Evolutionary conservation across 495 filamentous ascomycete genomes (phyloP).

Genomic region (Penicillium simplicissimum): DNA sequence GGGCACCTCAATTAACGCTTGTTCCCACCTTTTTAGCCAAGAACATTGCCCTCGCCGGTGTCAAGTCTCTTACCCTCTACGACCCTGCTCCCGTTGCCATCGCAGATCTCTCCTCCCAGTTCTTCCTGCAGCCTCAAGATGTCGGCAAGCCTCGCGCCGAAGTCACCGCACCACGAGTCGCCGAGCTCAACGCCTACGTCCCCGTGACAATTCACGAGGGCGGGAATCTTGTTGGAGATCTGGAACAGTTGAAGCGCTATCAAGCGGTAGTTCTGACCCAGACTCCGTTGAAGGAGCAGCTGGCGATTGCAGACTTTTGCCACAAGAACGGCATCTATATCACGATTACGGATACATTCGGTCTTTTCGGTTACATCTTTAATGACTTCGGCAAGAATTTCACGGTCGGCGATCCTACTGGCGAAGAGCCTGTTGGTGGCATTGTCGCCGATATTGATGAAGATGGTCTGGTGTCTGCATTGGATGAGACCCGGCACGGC

Average conservation of each 20-base stretch:
- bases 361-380: constrained; percentile 93
- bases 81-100: constrained; percentile 79
- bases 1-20: background rate
- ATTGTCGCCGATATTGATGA: constrained; percentile 89
- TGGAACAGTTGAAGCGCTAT: constrained; percentile 79
- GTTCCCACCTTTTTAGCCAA: constrained; percentile 62
- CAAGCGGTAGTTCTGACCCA: constrained; percentile 91
- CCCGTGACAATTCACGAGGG: constrained; percentile 77
- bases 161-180: constrained; percentile 83
- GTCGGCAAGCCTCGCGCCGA: constrained; percentile 89
- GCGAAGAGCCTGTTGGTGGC: constrained; percentile 82
- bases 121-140: constrained; percentile 87
- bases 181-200: constrained; percentile 95
- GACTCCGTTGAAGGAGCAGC: constrained; percentile 74
- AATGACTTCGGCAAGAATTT: constrained; percentile 97
- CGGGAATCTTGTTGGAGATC: constrained; percentile 62
- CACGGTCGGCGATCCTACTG: constrained; percentile 82
- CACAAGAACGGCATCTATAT: constrained; percentile 90
- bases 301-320: constrained; percentile 84
- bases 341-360: constrained; percentile 83
- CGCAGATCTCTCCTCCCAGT: constrained; percentile 90
- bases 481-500: constrained; percentile 95
- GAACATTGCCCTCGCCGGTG: constrained; percentile 96
- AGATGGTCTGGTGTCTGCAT: constrained; percentile 85
- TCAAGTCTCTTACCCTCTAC: constrained; percentile 83